Conservation (phyloP, 176 grass and related monocot species). For the Hordeum vulgare region MorexV3_pseudomolecules_assembly NC_058524.1:11866536-11867035, state of each 20-base stretch:
- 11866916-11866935: background rate
- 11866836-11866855: background rate
- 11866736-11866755: constrained; percentile 3
- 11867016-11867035: too few species aligned
- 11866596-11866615: background rate
- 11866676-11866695: constrained; percentile 31
- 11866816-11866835: background rate
- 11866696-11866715: background rate
- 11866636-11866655: background rate
- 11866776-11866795: background rate
- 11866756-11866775: background rate
- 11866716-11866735: background rate
- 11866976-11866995: too few species aligned
- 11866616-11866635: too few species aligned
- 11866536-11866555: constrained; percentile 14
- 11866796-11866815: background rate
- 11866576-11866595: constrained; percentile 17
- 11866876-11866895: background rate
- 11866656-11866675: background rate
- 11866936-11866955: background rate
- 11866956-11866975: background rate
- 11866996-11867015: too few species aligned
- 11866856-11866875: background rate
- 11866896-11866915: background rate
- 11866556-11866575: constrained; percentile 24